Base-by-base conservation (phyloP, 78 protist species). In the Dictyostelium brefeldianum region DNA sequence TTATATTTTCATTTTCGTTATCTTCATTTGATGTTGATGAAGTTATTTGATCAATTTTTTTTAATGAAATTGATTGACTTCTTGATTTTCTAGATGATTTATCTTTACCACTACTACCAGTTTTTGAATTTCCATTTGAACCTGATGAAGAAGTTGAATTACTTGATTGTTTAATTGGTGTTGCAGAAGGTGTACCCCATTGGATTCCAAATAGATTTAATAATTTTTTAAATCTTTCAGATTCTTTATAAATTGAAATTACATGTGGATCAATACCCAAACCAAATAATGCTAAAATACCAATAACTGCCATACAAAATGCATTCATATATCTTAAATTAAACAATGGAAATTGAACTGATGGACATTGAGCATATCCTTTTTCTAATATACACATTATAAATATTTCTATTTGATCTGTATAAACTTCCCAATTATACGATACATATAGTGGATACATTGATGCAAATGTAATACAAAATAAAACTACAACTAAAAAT, bases 361-460 rank as follows among this genome's bases (percentile, higher is more conserved):
- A 54, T 2, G 56, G 56, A 71, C 79, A 71, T 5, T 14, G n/a
- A 18, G 15, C 50, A 15, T 0, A 17, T 14, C 50, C 75, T 17
- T 29, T 43, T n/a, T 12, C 1, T 36, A 36, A 69, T n/a, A 71
- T n/a, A 71, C 79, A 71, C 9, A n/a, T 18, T 10, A 71, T 54
- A 5, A 8, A 71, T 17, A 43, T 54, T 43, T 31, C 79, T 8
- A 71, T 48, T 11, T 51, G 22, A 17, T 31, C 50, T 18, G 29
- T 10, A 71, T 41, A 71, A 18, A 17, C 50, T 7, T 71, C 79
- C 18, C 36, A n/a, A 43, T 71, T 71, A 71, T 71, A 71, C 9
- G 79, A 41, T 8, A 43, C 54, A 71, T 71, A 71, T 18, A 71
- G n/a, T 71, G 79, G 79, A 71, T 71, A 71, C 56, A 71, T 41